These are phyloP conservation scores for Puccinia brachypodii DNA, from an alignment of 1,284 basidiomycete species.

Conservation along the genomic window DNA sequence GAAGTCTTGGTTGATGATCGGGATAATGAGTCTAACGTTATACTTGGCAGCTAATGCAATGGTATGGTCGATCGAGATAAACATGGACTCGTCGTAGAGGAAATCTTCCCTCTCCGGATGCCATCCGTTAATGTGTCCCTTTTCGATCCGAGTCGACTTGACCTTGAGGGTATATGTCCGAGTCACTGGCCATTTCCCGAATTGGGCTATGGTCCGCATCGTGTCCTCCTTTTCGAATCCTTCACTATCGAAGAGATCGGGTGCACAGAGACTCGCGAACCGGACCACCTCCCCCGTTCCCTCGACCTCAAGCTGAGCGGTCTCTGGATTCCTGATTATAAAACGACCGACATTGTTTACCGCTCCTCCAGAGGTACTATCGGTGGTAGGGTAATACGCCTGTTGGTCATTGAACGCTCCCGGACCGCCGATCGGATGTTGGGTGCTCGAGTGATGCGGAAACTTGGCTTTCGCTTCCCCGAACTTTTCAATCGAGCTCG, in stretches of 20 bases:
- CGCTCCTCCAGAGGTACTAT: slow-evolving; percentile 5
- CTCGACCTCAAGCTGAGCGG: slow-evolving; percentile 39
- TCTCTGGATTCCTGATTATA: slow-evolving; percentile 32
- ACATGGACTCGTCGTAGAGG: slow-evolving; percentile 45
- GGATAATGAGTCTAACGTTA: slow-evolving; percentile 46
- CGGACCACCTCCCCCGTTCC: slow-evolving; percentile 28
- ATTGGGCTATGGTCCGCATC: slow-evolving; percentile 42
- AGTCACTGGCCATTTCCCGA: slow-evolving; percentile 47
- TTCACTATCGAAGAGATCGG: slow-evolving; percentile 47
- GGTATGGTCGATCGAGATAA: slow-evolving; percentile 45
- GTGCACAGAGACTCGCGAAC: slow-evolving; percentile 46
- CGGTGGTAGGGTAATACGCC: neutral
- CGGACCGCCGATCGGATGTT: slow-evolving; percentile 7
- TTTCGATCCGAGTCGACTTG: slow-evolving; percentile 33
- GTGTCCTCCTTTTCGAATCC: slow-evolving; percentile 47
- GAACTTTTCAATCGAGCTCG: slow-evolving; percentile 28
- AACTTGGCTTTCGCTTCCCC: slow-evolving; percentile 17
- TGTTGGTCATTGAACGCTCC: neutral
- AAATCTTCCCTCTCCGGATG: slow-evolving; percentile 35
- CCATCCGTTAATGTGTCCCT: slow-evolving; percentile 47
- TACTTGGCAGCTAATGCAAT: slow-evolving; percentile 42
- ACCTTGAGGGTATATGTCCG: slow-evolving; percentile 47
- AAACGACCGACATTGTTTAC: slow-evolving; percentile 29
- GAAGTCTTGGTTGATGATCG: slow-evolving; percentile 48
- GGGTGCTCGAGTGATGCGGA: neutral